Conservation (phyloP, 192 early-diverging fungal species). For the Mortierella antarctica region DNA sequence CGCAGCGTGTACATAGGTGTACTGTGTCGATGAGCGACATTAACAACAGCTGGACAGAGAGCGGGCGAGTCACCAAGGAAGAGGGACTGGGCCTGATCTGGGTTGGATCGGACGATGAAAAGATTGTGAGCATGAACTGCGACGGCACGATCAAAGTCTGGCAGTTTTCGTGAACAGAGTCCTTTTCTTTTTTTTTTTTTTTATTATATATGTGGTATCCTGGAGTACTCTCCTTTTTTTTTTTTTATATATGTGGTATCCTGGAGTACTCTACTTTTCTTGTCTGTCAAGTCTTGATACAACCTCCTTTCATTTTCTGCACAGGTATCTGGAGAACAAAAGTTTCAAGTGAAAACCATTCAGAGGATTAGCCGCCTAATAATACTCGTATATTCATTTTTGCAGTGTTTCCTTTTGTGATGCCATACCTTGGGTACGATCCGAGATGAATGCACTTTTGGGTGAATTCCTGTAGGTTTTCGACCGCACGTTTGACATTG, state of each 20-base stretch:
- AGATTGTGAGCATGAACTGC: constrained; percentile 49
- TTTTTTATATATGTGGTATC: constrained; percentile 1
- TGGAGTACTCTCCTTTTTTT: not conserved
- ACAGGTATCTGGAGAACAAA: no score
- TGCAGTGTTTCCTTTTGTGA: no score
- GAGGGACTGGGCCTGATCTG: constrained; percentile 39
- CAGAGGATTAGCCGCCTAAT: no score
- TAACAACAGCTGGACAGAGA: constrained; percentile 42
- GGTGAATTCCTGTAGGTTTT: constrained; percentile 45
- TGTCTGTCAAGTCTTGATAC: not conserved
- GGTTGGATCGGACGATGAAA: constrained; percentile 44
- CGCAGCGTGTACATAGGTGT: constrained; percentile 23
- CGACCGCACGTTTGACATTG: constrained; percentile 30
- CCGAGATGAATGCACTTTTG: constrained; percentile 46
- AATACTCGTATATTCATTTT: no score
- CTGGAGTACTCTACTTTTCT: not conserved
- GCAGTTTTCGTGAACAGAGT: constrained; percentile 29
- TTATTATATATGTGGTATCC: not conserved
- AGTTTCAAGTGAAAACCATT: no score
- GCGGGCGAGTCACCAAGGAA: constrained; percentile 34
- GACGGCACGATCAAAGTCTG: constrained; percentile 50
- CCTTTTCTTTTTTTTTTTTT: not conserved
- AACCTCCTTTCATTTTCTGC: no score
- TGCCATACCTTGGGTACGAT: constrained; percentile 35
- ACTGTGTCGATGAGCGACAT: constrained; percentile 44